phyloP scores from a whole-genome alignment of 257 asterid species.

The Cruciata laevipes region DNA sequence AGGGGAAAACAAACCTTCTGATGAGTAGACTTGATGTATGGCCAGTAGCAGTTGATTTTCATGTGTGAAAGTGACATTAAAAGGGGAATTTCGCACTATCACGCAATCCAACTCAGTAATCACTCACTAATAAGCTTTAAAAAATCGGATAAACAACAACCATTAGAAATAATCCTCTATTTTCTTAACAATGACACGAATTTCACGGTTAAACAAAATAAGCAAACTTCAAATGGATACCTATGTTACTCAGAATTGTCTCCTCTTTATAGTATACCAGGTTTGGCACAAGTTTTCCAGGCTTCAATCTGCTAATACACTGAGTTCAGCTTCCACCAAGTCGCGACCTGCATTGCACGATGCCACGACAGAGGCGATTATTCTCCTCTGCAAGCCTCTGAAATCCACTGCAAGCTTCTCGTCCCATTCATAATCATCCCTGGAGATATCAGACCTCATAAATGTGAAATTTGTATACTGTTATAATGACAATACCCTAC shows the following conservation, averaged over 20 bases:
- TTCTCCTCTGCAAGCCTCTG: conserved; percentile 58
- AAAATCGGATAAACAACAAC: too few relatives aligned
- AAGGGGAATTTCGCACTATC: not conserved
- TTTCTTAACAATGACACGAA: too few relatives aligned
- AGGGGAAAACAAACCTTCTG: too few relatives aligned
- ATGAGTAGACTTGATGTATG: too few relatives aligned
- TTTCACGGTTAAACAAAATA: too few relatives aligned
- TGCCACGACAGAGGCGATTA: conserved; percentile 46
- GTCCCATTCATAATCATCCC: conserved; percentile 60
- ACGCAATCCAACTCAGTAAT: not conserved
- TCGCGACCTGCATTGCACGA: conserved; percentile 64
- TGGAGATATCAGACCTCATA: conserved; percentile 16
- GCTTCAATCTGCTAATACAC: conserved; percentile 13
- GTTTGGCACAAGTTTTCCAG: not conserved
- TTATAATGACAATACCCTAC: not conserved
- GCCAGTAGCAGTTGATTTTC: too few relatives aligned
- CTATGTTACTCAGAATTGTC: too few relatives aligned
- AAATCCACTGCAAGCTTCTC: conserved; percentile 63
- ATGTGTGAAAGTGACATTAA: not conserved
- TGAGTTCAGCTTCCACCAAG: conserved; percentile 45
- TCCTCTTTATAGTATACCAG: too few relatives aligned
- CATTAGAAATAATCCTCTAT: too few relatives aligned
- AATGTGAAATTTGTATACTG: not conserved
- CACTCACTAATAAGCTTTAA: not conserved
- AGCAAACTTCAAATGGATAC: too few relatives aligned